Evolutionary conservation across 805 yeast species (phyloP), one percentile per base, ranked within the genome.

Genomic region (Saccharomycopsis fodiens): DNA sequence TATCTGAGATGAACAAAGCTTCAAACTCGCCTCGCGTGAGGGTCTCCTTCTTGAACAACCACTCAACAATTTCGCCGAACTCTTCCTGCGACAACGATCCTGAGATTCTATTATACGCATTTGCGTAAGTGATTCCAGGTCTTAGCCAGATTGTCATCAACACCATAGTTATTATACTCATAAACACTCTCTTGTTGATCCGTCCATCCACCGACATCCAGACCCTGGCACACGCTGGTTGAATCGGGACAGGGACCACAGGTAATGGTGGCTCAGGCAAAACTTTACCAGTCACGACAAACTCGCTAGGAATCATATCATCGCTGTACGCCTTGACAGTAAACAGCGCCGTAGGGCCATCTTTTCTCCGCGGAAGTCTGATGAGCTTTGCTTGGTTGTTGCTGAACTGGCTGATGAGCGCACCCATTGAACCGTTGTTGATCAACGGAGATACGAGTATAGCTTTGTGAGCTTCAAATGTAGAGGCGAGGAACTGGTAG

Each of bases 181-280:
- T 61, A 94, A 96, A 89, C 4, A 86, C 61, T 0, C 57, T 55
- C 21, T 59, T 62, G 50, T 82, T 79, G 36, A 88, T 69, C 22
- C 68, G 60, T 1, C 94, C 91, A 27, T 66, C 60, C 31, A 81
- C 60, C 53, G 81, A 83, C 10, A 85, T 67, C 96, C 96, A 87
- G 6, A 82, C 59, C 34, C 74, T 73, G 2, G 83, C 74, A 48
- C 85, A 80, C 2, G 88, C 76, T 16, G 68, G 62, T 0, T 81
- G 82, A 6, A 66, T 51, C 0, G 89, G 88, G 2, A 80, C 72
- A 1, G 78, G 67, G 1, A 66, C 57, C 3, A 54, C 48, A 1
- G 55, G 51, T 6, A 51, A 32, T 4, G 46, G 20, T 16, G 41
- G 22, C 20, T 41, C 30, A 40, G 45, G 12, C 20, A 57, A 45